These are phyloP conservation scores for Globisporangium paddicum DNA, from an alignment of 352 stramenopile species.

Conservation along the genomic window DNA sequence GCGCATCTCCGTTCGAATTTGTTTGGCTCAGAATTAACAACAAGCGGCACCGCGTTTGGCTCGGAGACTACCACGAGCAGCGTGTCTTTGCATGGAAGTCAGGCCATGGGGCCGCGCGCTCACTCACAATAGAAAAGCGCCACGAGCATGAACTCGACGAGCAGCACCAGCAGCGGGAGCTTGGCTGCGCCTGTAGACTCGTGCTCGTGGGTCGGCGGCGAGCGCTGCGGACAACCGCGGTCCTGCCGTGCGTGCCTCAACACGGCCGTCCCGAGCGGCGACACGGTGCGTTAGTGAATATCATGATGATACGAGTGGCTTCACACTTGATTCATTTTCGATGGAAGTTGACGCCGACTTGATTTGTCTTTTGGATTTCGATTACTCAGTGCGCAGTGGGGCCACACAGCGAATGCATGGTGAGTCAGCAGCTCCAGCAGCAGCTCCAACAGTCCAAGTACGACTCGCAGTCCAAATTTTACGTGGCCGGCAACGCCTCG, in stretches of 20 bases:
- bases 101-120: background rate
- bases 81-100: background rate
- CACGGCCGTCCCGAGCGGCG: background rate
- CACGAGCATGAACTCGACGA: conserved; percentile 1
- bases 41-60: background rate
- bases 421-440: conserved; percentile 16
- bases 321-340: conserved; percentile 3
- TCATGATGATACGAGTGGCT: no score
- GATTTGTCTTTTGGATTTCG: conserved; percentile 15
- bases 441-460: conserved; percentile 1
- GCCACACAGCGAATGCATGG: conserved; percentile 24
- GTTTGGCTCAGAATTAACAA: background rate
- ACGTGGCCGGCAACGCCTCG: background rate
- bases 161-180: background rate
- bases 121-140: conserved; percentile 9
- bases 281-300: no score
- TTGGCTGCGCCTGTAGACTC: background rate
- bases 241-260: conserved; percentile 44
- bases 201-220: conserved; percentile 6
- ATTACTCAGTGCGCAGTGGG: conserved; percentile 24
- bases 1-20: background rate
- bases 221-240: conserved; percentile 25
- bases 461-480: background rate
- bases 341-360: background rate
- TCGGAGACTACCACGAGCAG: no score